A percentile compares a stretch with the other conserved stretches of the same genome.
These are phyloP conservation scores for Diutina siamensis DNA, from an alignment of 1,139 yeast species.

Conservation along the genomic window DNA sequence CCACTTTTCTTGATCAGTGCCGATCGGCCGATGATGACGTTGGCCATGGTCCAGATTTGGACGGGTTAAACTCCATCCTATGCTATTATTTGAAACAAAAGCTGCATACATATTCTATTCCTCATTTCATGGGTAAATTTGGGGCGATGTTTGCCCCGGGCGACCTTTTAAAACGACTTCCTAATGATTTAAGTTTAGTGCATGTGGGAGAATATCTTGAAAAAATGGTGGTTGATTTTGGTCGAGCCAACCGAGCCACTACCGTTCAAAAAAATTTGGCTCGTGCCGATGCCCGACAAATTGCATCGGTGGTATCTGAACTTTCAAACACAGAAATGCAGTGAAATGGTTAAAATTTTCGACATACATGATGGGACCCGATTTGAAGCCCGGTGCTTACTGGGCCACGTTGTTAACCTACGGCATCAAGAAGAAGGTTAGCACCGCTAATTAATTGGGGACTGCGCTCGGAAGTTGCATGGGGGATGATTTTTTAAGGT, in stretches of 20 bases:
- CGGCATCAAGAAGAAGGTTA: no score
- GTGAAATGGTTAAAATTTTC: neutral
- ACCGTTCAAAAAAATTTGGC: neutral
- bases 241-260: neutral
- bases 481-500: no score
- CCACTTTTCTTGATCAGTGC: no score
- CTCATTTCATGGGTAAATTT: neutral
- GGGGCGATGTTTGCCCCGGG: neutral
- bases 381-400: no score
- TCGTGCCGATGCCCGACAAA: neutral
- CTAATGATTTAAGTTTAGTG: neutral
- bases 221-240: neutral
- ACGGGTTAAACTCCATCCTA: neutral
- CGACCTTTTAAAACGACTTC: neutral
- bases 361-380: no score
- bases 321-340: neutral
- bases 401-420: no score
- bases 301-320: neutral
- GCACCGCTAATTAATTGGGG: no score
- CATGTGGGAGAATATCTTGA: conserved; percentile 2
- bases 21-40: neutral
- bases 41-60: neutral
- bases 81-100: neutral
- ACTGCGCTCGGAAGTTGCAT: no score
- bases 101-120: neutral